Evolutionary conservation across 371 early-diverging fungal genomes (phyloP).

Genomic region (Mortierella sp.): DNA sequence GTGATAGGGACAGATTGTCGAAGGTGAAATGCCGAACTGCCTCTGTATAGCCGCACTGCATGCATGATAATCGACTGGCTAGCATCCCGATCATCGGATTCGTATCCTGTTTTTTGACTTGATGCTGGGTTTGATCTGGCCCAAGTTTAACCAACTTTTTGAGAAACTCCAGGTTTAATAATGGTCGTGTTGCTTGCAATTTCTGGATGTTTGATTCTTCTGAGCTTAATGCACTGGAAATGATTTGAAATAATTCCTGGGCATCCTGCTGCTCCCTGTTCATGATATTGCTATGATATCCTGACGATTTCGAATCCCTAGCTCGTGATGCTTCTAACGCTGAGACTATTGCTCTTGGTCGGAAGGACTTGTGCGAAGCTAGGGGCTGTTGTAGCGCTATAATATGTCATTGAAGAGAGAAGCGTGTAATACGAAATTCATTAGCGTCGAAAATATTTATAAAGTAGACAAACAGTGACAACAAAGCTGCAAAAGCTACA

Average conservation of each 20-base stretch:
- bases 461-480: slow-evolving; percentile 10
- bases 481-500: not conserved
- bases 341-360: slow-evolving; percentile 67
- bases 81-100: slow-evolving; percentile 83
- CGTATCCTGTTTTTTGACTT: slow-evolving; percentile 33
- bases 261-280: slow-evolving; percentile 92
- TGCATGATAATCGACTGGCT: slow-evolving; percentile 83
- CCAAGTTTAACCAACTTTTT: slow-evolving; percentile 26
- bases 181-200: slow-evolving; percentile 28
- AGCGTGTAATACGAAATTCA: not conserved
- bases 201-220: slow-evolving; percentile 66
- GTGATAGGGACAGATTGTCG: slow-evolving; percentile 82
- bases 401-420: not conserved
- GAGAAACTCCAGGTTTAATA: slow-evolving; percentile 33
- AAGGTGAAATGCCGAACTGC: slow-evolving; percentile 87
- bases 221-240: slow-evolving; percentile 81
- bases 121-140: slow-evolving; percentile 9
- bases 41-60: slow-evolving; percentile 84
- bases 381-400: slow-evolving; percentile 62
- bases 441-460: not conserved
- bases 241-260: slow-evolving; percentile 92
- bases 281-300: slow-evolving; percentile 59
- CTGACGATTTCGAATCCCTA: slow-evolving; percentile 61
- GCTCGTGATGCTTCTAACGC: slow-evolving; percentile 69
- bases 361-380: slow-evolving; percentile 60